Evolutionary conservation across 108 stramenopile genomes (phyloP), one percentile per base, ranked within the genome.

Genomic region (Stephanodiscus triporus): DNA sequence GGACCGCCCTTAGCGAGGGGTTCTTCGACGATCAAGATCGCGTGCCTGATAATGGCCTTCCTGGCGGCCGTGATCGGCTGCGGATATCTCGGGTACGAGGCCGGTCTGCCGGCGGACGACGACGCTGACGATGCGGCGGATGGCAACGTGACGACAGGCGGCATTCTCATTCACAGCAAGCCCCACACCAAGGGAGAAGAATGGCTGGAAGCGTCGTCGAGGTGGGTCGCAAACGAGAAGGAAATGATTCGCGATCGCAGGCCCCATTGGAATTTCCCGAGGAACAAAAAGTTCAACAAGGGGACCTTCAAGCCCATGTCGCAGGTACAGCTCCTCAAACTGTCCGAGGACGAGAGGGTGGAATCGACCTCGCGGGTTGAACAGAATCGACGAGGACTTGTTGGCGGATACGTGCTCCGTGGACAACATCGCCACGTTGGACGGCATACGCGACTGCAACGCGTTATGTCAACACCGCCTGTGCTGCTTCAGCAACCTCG

Each of bases 381-480:
- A 63, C 43, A 48, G 32, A 0, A 9, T 53, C 16, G 75, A 76
- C 47, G 48, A 49, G 32, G 54, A 68, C 8, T 63, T 68, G 61
- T 55, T 76, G 38, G 8, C 20, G 14, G 66, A 47, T 1, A 36
- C 75, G 0, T 76, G 75, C 36, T 63, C 66, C 14, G 49, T 0
- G 56, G 68, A 68, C 10, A 76, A 63, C 63, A 37, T 76, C 1
- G 42, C 40, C 24, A 68, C 49, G 2, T 63, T 76, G 60, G 75
- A 76, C 0, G 75, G 75, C 1, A 76, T 76, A 24, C 4, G 68
- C 6, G 75, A 76, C 29, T 76, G 75, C 49, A 76, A 61, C 54
- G 75, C 75, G 4, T 76, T 76, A 54, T 76, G 75, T 56, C 57
- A 68, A 32, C 75, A 76, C 68, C 75, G 69, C 67, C 63, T 76